Conservation (phyloP, 257 asterid species). For the Lavandula angustifolia region DNA sequence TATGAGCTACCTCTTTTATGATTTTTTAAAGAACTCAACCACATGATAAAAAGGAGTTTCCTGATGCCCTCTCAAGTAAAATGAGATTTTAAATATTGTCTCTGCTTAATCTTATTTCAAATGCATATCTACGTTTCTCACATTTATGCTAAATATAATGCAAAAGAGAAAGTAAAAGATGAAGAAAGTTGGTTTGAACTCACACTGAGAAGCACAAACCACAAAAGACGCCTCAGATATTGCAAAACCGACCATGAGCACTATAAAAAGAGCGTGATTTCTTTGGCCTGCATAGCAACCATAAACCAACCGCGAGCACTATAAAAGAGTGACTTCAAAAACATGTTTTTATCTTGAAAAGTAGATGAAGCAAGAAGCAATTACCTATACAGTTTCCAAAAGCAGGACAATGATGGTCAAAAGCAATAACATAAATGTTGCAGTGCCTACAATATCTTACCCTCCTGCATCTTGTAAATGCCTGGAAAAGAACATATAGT, state of each 20-base stretch:
- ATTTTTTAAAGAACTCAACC: not conserved
- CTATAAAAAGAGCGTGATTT: slow-evolving; percentile 46
- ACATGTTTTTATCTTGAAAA: slow-evolving; percentile 17
- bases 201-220: slow-evolving; percentile 46
- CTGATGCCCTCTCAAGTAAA: not conserved
- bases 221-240: slow-evolving; percentile 46
- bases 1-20: not conserved
- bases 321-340: slow-evolving; percentile 10
- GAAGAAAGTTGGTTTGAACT: slow-evolving; percentile 32
- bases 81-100: not conserved
- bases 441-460: slow-evolving; percentile 54
- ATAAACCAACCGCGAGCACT: too few relatives aligned
- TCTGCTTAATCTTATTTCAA: slow-evolving; percentile 11
- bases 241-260: slow-evolving; percentile 48
- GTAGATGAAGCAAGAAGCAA: not conserved
- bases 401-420: slow-evolving; percentile 72
- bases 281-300: slow-evolving; percentile 47
- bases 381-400: slow-evolving; percentile 66
- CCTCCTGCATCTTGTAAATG: slow-evolving; percentile 30
- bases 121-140: slow-evolving; percentile 9
- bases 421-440: slow-evolving; percentile 45
- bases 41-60: not conserved
- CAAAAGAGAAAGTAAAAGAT: slow-evolving; percentile 14
- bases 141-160: not conserved
- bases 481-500: slow-evolving; percentile 34